phyloP scores from a whole-genome alignment of 2,329 filamentous ascomycete genomes.

The Xylariomycetidae sp. region DNA sequence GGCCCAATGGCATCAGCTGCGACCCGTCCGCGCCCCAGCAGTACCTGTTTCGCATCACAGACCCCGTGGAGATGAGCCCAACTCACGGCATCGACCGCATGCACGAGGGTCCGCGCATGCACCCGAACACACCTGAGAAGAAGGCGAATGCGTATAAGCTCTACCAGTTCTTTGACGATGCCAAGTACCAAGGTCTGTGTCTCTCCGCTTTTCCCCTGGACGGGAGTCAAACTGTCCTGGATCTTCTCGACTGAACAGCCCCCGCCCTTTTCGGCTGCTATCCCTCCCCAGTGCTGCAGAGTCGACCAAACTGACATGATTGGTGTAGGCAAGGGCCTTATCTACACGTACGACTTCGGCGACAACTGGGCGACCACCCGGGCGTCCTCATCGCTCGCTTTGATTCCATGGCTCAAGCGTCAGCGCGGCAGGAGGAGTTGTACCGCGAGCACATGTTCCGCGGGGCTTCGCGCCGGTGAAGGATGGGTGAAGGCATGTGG shows the following conservation, averaged over 20 bases:
- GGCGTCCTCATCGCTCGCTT: too few relatives aligned
- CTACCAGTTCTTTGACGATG: conserved; percentile 13
- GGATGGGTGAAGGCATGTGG: too few relatives aligned
- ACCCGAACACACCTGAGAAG: conserved; percentile 12
- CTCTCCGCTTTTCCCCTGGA: too few relatives aligned
- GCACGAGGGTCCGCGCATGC: conserved; percentile 9
- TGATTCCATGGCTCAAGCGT: too few relatives aligned
- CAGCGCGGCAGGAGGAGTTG: too few relatives aligned
- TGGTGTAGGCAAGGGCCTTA: conserved; percentile 6
- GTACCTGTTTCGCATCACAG: conserved; percentile 9
- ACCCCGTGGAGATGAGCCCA: conserved; percentile 4
- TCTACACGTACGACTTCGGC: conserved; percentile 19
- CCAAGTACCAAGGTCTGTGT: conserved; percentile 9
- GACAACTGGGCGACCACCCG: conserved; percentile 19
- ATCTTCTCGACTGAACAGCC: too few relatives aligned
- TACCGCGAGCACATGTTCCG: too few relatives aligned
- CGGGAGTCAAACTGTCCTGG: too few relatives aligned
- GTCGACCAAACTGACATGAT: too few relatives aligned
- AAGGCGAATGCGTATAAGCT: conserved; percentile 8
- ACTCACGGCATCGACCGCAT: conserved; percentile 8
- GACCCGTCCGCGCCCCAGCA: conserved; percentile 1
- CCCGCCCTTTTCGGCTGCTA: too few relatives aligned
- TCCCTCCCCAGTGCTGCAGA: too few relatives aligned
- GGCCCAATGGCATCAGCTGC: not conserved
- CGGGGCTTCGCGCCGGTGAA: too few relatives aligned